These are phyloP conservation scores for Thermothielavioides terrestris DNA, from an alignment of 495 filamentous ascomycete genomes.

Conservation along the genomic window DNA sequence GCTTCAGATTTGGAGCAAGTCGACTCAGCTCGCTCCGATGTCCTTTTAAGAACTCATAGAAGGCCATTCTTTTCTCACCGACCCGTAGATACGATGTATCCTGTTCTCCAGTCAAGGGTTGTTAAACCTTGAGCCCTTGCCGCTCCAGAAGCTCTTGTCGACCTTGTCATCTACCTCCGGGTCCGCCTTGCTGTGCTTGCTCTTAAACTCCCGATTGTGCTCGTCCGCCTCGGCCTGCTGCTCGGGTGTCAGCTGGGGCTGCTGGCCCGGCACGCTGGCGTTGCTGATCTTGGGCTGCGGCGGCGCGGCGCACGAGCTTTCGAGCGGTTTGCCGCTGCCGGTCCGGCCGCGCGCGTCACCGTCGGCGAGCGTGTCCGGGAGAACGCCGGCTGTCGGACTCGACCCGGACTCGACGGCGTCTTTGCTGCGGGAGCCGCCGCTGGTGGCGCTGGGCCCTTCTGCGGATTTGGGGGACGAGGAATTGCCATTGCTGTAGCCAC, in stretches of 20 bases:
- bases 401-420: slow-evolving; percentile 25
- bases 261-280: slow-evolving; percentile 25
- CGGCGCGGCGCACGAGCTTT: slow-evolving; percentile 31
- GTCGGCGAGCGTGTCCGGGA: slow-evolving; percentile 20
- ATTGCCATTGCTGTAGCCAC: not conserved
- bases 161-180: slow-evolving; percentile 38
- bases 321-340: slow-evolving; percentile 33
- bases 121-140: slow-evolving; percentile 7
- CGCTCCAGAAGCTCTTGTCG: slow-evolving; percentile 40
- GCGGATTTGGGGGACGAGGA: slow-evolving; percentile 22
- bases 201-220: slow-evolving; percentile 45
- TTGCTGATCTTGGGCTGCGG: slow-evolving; percentile 41
- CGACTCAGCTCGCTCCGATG: no score
- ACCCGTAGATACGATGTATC: no score
- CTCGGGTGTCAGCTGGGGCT: slow-evolving; percentile 32
- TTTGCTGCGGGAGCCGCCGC: slow-evolving; percentile 38
- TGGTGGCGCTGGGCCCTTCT: slow-evolving; percentile 35
- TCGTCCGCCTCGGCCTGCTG: slow-evolving; percentile 43
- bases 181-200: slow-evolving; percentile 35
- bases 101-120: no score
- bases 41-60: no score
- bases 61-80: not conserved
- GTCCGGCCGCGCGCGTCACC: slow-evolving; percentile 29
- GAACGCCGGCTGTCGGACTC: slow-evolving; percentile 16
- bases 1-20: no score